Conservation (phyloP, 495 filamentous ascomycete species). For the Aspergillus diversus region DNA sequence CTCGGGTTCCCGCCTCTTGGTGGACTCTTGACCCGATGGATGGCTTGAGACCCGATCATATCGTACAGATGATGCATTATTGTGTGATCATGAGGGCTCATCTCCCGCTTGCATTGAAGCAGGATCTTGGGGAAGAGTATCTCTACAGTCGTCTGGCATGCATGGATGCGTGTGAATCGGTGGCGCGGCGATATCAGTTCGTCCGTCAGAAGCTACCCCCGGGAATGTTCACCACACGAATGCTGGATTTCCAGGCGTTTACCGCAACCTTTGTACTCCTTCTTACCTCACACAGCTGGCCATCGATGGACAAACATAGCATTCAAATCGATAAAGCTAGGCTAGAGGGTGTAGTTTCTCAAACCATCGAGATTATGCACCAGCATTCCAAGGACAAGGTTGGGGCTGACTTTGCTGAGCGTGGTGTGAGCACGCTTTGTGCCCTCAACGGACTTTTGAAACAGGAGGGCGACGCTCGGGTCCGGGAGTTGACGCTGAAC, state of each 20-base stretch:
- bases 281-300: constrained; percentile 23
- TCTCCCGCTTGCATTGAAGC: constrained; percentile 33
- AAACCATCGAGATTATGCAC: constrained; percentile 25
- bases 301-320: constrained; percentile 16
- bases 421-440: constrained; percentile 22
- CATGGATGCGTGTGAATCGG: constrained; percentile 31
- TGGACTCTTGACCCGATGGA: constrained; percentile 21
- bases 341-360: constrained; percentile 3
- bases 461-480: constrained; percentile 13
- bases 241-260: constrained; percentile 38
- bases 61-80: constrained; percentile 36
- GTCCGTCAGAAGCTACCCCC: constrained; percentile 27
- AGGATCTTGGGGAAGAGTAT: constrained; percentile 23
- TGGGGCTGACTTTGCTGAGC: constrained; percentile 23
- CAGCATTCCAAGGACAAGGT: constrained; percentile 15
- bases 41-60: constrained; percentile 21
- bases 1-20: constrained; percentile 30
- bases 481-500: constrained; percentile 25
- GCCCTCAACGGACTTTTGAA: constrained; percentile 27
- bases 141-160: constrained; percentile 30
- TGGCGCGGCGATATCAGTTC: constrained; percentile 28
- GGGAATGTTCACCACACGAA: constrained; percentile 31
- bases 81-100: constrained; percentile 33
- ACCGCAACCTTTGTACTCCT: constrained; percentile 33
- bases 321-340: constrained; percentile 18